Percentiles rank a stretch among this genome's conserved stretches.
Evolutionary conservation across 2,329 filamentous ascomycete genomes (phyloP).

Genomic region (Tolypocladium amazonense): DNA sequence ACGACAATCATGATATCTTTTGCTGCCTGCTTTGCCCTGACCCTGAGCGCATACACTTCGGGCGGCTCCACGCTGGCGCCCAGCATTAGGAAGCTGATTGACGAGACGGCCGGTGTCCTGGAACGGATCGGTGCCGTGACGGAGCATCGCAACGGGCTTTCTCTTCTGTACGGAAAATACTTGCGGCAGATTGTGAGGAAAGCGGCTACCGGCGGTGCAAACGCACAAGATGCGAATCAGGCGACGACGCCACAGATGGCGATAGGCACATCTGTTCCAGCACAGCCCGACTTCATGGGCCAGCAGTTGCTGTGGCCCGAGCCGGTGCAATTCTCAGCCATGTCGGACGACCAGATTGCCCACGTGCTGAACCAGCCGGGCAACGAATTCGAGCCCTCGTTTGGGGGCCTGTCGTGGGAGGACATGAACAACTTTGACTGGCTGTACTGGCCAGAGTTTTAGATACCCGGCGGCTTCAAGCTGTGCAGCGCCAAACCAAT

Average conservation of each 20-base stretch:
- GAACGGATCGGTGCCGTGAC: conserved; percentile 59
- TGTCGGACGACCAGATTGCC: conserved; percentile 60
- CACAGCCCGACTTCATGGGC: conserved; percentile 14
- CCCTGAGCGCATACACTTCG: conserved; percentile 47
- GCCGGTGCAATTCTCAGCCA: conserved; percentile 52
- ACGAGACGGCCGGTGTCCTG: conserved; percentile 57
- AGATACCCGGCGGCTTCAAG: neutral
- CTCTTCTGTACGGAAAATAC: conserved; percentile 37
- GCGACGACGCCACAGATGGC: conserved; percentile 5
- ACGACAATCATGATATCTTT: conserved; percentile 72
- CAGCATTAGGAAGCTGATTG: conserved; percentile 52
- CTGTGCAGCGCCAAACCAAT: neutral
- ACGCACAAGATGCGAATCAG: neutral
- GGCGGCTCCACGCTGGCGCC: conserved; percentile 49
- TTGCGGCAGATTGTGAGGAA: conserved; percentile 31
- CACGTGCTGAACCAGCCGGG: conserved; percentile 55
- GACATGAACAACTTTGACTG: conserved; percentile 49
- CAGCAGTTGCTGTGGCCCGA: conserved; percentile 31
- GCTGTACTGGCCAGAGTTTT: conserved; percentile 39
- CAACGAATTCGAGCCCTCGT: conserved; percentile 44
- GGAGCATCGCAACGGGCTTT: conserved; percentile 55
- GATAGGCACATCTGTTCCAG: conserved; percentile 9
- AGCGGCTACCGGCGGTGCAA: conserved; percentile 11
- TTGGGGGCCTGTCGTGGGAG: conserved; percentile 47
- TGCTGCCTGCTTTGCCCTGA: conserved; percentile 58